A percentile compares a stretch with the other conserved stretches of the same genome.
Conservation (phyloP, 495 filamentous ascomycete species). For the Hypoxylon lenormandii region DNA sequence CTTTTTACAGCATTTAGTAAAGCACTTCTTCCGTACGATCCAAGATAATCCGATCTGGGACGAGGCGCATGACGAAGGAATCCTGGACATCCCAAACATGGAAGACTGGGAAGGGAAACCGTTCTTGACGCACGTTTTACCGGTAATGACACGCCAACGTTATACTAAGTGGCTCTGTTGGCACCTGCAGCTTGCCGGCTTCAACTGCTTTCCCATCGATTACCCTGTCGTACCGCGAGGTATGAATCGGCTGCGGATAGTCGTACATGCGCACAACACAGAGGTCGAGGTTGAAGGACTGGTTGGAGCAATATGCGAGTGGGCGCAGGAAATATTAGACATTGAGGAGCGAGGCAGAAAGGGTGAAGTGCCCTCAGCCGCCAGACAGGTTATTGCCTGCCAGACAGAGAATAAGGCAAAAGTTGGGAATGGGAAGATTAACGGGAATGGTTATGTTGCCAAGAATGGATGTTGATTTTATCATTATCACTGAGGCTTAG, state of each 20-base stretch:
- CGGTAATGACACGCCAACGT: conserved; percentile 40
- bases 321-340: conserved; percentile 55
- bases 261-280: conserved; percentile 64
- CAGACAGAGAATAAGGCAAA: too few species aligned
- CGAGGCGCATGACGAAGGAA: conserved; percentile 51
- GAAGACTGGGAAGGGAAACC: conserved; percentile 27
- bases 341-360: conserved; percentile 29
- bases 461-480: too few species aligned
- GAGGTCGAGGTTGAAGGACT: conserved; percentile 60
- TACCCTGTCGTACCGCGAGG: conserved; percentile 63
- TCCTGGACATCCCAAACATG: conserved; percentile 27
- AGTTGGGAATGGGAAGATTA: too few species aligned
- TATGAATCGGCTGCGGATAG: conserved; percentile 61
- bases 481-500: too few species aligned
- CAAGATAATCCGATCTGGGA: conserved; percentile 47
- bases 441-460: too few species aligned
- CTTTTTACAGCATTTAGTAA: conserved; percentile 53
- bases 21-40: conserved; percentile 51
- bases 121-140: conserved; percentile 40
- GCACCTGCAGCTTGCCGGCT: conserved; percentile 53
- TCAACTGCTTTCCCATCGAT: conserved; percentile 59
- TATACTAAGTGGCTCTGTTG: conserved; percentile 53
- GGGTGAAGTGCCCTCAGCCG: too few species aligned
- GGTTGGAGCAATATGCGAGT: conserved; percentile 53
- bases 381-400: too few species aligned